phyloP scores from a whole-genome alignment of 805 yeast species.

The Cyberlindnera suaveolens region DNA sequence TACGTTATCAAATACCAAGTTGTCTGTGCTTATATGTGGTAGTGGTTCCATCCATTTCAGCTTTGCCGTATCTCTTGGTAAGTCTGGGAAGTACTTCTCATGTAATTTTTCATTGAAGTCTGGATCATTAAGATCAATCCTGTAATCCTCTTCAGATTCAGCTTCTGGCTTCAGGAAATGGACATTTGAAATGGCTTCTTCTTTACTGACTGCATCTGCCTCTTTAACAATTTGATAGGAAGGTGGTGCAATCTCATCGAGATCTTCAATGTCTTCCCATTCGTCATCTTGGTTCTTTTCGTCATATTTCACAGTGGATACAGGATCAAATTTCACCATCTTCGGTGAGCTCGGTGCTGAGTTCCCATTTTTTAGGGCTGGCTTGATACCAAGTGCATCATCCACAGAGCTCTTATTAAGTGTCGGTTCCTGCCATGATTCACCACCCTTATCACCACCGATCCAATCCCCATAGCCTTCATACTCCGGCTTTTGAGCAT shows the following conservation, averaged over 20 bases:
- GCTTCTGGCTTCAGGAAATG: slow-evolving; percentile 59
- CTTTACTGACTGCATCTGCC: slow-evolving; percentile 36
- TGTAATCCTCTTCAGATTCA: slow-evolving; percentile 25
- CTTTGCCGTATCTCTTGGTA: slow-evolving; percentile 76
- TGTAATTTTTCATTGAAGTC: slow-evolving; percentile 73
- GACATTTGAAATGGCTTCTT: slow-evolving; percentile 39
- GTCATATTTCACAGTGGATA: slow-evolving; percentile 17
- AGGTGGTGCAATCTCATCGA: slow-evolving; percentile 47
- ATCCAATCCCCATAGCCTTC: slow-evolving; percentile 27
- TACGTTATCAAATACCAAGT: slow-evolving; percentile 36
- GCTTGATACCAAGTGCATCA: slow-evolving; percentile 14
- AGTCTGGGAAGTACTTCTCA: slow-evolving; percentile 81
- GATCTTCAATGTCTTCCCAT: slow-evolving; percentile 43
- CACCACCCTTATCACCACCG: slow-evolving; percentile 23
- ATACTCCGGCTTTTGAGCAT: slow-evolving; percentile 9
- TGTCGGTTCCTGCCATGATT: slow-evolving; percentile 18
- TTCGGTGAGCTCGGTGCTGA: slow-evolving; percentile 9
- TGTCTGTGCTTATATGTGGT: slow-evolving; percentile 31
- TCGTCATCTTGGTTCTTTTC: slow-evolving; percentile 27
- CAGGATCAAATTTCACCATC: slow-evolving; percentile 30
- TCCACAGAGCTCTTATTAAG: slow-evolving; percentile 14
- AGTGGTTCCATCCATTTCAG: slow-evolving; percentile 89
- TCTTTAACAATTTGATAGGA: slow-evolving; percentile 41
- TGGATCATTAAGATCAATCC: slow-evolving; percentile 67
- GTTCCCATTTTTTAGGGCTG: not conserved